Evolutionary conservation across 2,329 filamentous ascomycete species (phyloP).

Genomic region (Ophiocordyceps robertsii): DNA sequence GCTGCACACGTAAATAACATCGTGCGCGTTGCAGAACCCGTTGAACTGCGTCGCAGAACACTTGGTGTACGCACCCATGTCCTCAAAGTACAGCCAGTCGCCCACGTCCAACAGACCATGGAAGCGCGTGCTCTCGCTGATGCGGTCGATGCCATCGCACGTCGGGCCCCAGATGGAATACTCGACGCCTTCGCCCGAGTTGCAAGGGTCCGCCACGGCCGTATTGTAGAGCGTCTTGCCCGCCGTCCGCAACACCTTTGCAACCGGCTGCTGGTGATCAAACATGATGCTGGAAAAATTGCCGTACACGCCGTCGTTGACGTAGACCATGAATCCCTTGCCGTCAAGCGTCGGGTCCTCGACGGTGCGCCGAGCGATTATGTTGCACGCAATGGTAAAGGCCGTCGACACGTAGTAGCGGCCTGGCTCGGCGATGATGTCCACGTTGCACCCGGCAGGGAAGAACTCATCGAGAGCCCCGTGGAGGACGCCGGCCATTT

Average conservation of each 20-base stretch:
- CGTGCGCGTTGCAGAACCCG: conserved; percentile 84
- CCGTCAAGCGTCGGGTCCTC: conserved; percentile 51
- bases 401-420: conserved; percentile 91
- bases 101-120: conserved; percentile 71
- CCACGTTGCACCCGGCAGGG: conserved; percentile 55
- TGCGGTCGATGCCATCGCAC: conserved; percentile 94
- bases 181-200: conserved; percentile 44
- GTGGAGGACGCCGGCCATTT: conserved; percentile 71
- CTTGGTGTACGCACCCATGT: conserved; percentile 98
- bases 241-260: conserved; percentile 60
- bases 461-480: conserved; percentile 79
- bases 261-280: conserved; percentile 85
- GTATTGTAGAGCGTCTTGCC: conserved; percentile 46
- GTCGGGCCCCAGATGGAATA: conserved; percentile 98
- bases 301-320: conserved; percentile 95
- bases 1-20: conserved; percentile 89
- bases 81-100: conserved; percentile 97
- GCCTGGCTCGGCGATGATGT: conserved; percentile 89
- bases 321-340: conserved; percentile 87
- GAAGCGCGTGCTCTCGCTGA: conserved; percentile 69
- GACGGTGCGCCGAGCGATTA: conserved; percentile 89
- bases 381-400: conserved; percentile 88
- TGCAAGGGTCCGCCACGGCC: conserved; percentile 30
- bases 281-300: conserved; percentile 99
- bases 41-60: conserved; percentile 98